Evolutionary conservation across 208 protist genomes (phyloP), one percentile per base, ranked within the genome.

Genomic region (Trypanosoma vivax): DNA sequence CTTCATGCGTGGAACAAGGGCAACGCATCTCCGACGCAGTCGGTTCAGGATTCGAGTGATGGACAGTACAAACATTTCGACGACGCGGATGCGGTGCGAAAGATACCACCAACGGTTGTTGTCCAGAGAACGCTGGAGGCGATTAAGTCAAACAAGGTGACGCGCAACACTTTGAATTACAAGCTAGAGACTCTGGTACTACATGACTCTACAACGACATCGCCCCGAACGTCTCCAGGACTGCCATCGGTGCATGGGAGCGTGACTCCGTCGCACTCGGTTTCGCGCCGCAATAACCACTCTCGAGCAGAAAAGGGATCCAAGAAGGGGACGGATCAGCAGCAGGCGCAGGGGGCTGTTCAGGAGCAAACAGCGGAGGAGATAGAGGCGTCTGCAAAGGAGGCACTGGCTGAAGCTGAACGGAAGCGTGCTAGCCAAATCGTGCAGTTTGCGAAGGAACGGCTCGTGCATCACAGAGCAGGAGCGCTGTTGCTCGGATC

Each of bases 161-260:
- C 79, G 9, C 70, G 70, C 35, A 68, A 87, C 30, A 64, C 60
- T 16, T 65, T 85, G 16, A 79, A 88, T 58, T 92, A 92, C 71
- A 79, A 73, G 46, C 9, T 91, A 28, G 83, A 91, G 56, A 81
- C 76, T 21, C 43, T 70, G 38, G 31, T 38, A 4, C 9, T 65
- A 16, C 11, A 9, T 30, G 45, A 56, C 31, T 7, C 43, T 28
- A 3, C 60, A 39, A 4, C 5, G n/a, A 14, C 16, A 2, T 0
- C 24, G 30, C 0, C 30, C 21, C 6, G 24, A 9, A n/a, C 52
- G 25, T 10, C 24, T 10, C 25, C 18, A 42, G 18, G 35, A n/a
- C 25, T 23, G 29, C 2, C 29, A 41, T 1, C 7, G 14, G 13
- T 47, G 18, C 14, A 7, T 6, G 18, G 5, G 6, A 19, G 11